Evolutionary conservation across 73 alveolate genomes (phyloP).

Genomic region (Diophrys sp.): DNA sequence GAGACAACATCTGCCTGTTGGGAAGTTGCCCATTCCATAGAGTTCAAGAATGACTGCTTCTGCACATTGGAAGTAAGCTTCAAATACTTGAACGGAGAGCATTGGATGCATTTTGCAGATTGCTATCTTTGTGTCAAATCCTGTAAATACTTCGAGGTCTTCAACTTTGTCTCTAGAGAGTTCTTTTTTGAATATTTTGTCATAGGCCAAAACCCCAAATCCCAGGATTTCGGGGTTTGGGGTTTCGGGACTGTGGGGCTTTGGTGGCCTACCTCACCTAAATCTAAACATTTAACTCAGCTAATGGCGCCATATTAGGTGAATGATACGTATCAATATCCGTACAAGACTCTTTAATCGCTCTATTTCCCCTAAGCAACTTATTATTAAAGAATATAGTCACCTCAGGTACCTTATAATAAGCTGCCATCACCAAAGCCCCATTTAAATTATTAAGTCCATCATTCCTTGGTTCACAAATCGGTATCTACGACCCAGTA

Average conservation of each 20-base stretch:
- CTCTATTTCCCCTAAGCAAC: slow-evolving; percentile 81
- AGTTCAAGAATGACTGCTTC: slow-evolving; percentile 58
- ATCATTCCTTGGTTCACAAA: slow-evolving; percentile 74
- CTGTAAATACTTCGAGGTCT: slow-evolving; percentile 37
- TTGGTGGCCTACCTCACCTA: slow-evolving; percentile 60
- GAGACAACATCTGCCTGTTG: slow-evolving; percentile 51
- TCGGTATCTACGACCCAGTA: slow-evolving; percentile 91
- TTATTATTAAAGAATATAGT: slow-evolving; percentile 60
- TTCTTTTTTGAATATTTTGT: too few relatives aligned
- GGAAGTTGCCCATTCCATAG: slow-evolving; percentile 90
- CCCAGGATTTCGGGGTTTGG: too few relatives aligned
- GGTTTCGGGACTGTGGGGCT: slow-evolving; percentile 37
- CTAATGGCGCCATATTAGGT: slow-evolving; percentile 74
- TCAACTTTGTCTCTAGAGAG: too few relatives aligned
- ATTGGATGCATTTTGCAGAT: slow-evolving; percentile 68
- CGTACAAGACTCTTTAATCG: slow-evolving; percentile 61
- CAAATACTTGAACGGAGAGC: slow-evolving; percentile 18
- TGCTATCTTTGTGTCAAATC: slow-evolving; percentile 58
- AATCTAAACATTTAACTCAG: slow-evolving; percentile 58
- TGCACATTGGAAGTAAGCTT: slow-evolving; percentile 43
- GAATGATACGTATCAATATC: slow-evolving; percentile 69
- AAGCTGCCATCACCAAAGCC: slow-evolving; percentile 82
- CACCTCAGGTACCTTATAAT: slow-evolving; percentile 83
- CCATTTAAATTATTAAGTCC: slow-evolving; percentile 74
- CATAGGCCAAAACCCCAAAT: too few relatives aligned